Evolutionary conservation across 1,284 basidiomycete genomes (phyloP), one percentile per base, ranked within the genome.

Genomic region (Sanguinoderma infundibulare): DNA sequence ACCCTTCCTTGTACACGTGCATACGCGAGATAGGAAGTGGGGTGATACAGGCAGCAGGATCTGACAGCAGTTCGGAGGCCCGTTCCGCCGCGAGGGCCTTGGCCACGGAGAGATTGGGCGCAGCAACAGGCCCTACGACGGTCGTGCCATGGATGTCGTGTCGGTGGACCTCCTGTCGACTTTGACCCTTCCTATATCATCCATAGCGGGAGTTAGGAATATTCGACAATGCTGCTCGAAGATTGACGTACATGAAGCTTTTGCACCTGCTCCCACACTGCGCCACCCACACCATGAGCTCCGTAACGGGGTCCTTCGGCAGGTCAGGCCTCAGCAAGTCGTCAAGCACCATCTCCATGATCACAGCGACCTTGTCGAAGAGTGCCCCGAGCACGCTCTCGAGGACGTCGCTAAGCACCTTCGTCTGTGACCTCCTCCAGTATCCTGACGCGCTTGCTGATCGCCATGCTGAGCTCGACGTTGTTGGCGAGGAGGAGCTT

Each of bases 311-410:
- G 70, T 94, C 88, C 60, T 78, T 78, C 17, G 81, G 81, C 57
- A 91, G 74, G 50, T 82, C 77, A 0, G 87, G 89, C 0, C 80
- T 79, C 22, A 92, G 74, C 3, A 92, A 77, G 39, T 89, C 87
- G 28, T 79, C 75, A 85, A 93, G 87, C 24, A 86, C 75, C 49
- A 76, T 67, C 70, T 87, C 81, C 36, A 88, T 82, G 10, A 94
- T 78, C 2, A 78, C 78, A 17, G 82, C 82, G 1, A 86, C 84
- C 55, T 79, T 83, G 50, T 89, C 86, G 28, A 96, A 82, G 22
- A 97, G 81, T 0, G 93, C 94, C 1, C 93, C 95, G n/a, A 96
- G 78, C 3, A 96, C 75, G 54, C 92, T 90, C 76, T 98, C 95
- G 57, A 95, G 80, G 4, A 89, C 82, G 69, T 93, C 91, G 60